phyloP scores from a whole-genome alignment of 331 rosid genomes.

The Ulmus americana region DNA sequence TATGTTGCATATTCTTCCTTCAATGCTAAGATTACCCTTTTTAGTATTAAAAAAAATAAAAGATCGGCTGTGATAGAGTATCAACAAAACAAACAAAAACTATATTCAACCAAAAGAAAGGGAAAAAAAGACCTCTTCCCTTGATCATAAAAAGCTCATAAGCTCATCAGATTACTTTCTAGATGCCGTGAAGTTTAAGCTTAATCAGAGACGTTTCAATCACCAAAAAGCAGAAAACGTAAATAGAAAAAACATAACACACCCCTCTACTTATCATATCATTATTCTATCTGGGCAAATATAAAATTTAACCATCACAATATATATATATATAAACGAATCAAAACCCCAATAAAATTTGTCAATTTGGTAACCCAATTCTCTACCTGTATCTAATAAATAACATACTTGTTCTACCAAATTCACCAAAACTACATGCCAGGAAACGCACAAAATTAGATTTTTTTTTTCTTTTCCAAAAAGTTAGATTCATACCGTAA shows the following conservation, averaged over 20 bases:
- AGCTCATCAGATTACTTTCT: background rate
- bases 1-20: too few species aligned
- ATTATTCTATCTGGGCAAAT: background rate
- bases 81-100: too few species aligned
- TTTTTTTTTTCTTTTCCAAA: background rate
- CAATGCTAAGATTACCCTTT: too few species aligned
- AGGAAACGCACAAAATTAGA: background rate
- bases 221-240: background rate
- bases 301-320: background rate
- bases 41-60: too few species aligned
- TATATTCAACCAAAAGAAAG: too few species aligned
- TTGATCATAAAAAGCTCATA: background rate
- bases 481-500: conserved; percentile 39
- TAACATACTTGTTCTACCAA: background rate
- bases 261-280: background rate
- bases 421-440: background rate
- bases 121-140: too few species aligned
- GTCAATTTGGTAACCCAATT: background rate
- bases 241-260: background rate
- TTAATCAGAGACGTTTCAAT: background rate
- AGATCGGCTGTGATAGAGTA: too few species aligned
- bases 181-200: background rate
- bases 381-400: background rate
- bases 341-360: background rate
- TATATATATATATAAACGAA: background rate